These are phyloP conservation scores for Phlebiopsis flavidoalba DNA, from an alignment of 768 basidiomycete genomes.

Conservation along the genomic window DNA sequence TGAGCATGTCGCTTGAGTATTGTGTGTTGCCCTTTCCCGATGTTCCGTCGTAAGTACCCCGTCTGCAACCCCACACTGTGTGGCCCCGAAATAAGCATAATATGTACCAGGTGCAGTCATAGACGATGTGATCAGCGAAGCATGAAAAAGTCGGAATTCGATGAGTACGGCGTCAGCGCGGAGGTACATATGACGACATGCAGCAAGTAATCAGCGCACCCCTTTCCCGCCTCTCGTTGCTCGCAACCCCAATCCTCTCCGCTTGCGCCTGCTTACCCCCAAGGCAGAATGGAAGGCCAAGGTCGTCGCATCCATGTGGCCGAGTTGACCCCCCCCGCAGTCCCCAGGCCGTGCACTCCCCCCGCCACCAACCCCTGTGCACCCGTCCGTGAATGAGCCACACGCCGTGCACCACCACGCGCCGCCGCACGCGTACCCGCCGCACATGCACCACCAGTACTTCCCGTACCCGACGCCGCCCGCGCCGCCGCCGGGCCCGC, in stretches of 20 bases:
- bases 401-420: constrained; percentile 31
- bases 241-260: too few species aligned
- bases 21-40: too few species aligned
- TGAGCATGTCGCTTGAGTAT: constrained; percentile 14
- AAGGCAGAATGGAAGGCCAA: constrained; percentile 91
- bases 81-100: constrained; percentile 64
- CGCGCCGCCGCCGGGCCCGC: constrained; percentile 36
- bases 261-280: constrained; percentile 12
- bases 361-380: constrained; percentile 23
- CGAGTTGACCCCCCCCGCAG: constrained; percentile 69
- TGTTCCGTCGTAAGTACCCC: constrained; percentile 21
- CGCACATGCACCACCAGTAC: constrained; percentile 32
- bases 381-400: neutral
- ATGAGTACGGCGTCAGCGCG: constrained; percentile 90
- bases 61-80: constrained; percentile 14
- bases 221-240: neutral
- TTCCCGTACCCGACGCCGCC: constrained; percentile 47
- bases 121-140: constrained; percentile 88
- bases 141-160: constrained; percentile 93
- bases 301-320: constrained; percentile 94
- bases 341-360: constrained; percentile 43
- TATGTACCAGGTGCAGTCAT: constrained; percentile 93
- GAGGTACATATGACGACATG: constrained; percentile 83
- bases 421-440: constrained; percentile 38
- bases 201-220: constrained; percentile 65